Evolutionary conservation across 345 rosid species (phyloP).

Genomic region (Brassica juncea): DNA sequence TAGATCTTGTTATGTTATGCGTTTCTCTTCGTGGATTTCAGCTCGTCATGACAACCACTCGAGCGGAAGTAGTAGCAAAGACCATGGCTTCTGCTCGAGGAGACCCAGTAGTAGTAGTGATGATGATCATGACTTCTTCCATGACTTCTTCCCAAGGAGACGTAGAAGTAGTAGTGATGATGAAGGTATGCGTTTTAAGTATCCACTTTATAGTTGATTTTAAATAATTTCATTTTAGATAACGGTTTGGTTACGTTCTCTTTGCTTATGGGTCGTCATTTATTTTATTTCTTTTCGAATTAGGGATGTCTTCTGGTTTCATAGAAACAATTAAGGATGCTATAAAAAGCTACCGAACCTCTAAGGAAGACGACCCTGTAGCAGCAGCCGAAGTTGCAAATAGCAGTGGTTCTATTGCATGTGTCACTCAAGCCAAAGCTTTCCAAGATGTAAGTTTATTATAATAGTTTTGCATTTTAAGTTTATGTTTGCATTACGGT

Average conservation of each 20-base stretch:
- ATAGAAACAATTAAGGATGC: background rate
- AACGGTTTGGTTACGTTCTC: background rate
- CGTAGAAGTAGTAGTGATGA: background rate
- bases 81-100: background rate
- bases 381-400: slow-evolving; percentile 29
- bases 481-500: too few relatives aligned
- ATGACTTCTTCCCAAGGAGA: background rate
- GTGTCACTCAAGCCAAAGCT: slow-evolving; percentile 70
- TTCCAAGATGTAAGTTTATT: slow-evolving; percentile 70
- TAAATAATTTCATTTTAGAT: background rate
- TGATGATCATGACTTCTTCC: background rate
- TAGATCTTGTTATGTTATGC: background rate
- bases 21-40: background rate
- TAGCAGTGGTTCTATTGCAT: slow-evolving; percentile 54
- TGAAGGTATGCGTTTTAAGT: background rate
- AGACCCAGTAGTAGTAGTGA: background rate
- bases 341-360: background rate
- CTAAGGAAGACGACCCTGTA: background rate
- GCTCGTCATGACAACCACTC: background rate
- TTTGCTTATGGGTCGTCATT: background rate
- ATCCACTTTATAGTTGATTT: background rate
- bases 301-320: background rate
- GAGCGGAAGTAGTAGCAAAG: background rate
- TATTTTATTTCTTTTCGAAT: background rate
- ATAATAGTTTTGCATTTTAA: background rate